A percentile compares a stretch with the other conserved stretches of the same genome.
phyloP scores from a whole-genome alignment of 441 rosid species.

The Adansonia gregorii region DNA sequence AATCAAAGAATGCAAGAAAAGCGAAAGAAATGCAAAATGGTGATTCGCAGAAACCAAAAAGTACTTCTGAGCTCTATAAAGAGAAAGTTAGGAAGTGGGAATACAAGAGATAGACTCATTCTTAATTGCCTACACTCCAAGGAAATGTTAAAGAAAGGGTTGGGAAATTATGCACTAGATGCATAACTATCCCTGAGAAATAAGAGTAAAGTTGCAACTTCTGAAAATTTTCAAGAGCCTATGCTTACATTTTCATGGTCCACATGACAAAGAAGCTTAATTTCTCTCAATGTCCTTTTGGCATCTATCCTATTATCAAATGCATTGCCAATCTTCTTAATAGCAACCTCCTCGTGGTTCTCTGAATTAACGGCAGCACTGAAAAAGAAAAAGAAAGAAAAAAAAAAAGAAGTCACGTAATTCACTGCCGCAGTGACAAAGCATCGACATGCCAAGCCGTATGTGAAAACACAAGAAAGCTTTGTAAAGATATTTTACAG shows the following conservation, averaged over 20 bases:
- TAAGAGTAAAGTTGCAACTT: not conserved
- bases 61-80: not conserved
- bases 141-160: conserved; percentile 1
- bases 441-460: not conserved
- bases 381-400: conserved; percentile 21
- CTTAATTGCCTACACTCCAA: not conserved
- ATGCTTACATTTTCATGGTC: conserved; percentile 60
- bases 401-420: conserved; percentile 20
- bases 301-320: conserved; percentile 59
- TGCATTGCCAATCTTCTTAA: conserved; percentile 62
- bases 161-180: not conserved
- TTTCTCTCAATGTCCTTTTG: conserved; percentile 65
- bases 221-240: not conserved
- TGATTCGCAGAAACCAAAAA: not conserved
- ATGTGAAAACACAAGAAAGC: not conserved
- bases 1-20: not conserved
- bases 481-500: not conserved
- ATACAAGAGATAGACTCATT: not conserved
- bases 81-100: not conserved
- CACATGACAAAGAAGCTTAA: conserved; percentile 73
- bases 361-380: conserved; percentile 76
- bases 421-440: not conserved
- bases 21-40: not conserved
- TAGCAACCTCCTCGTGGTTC: conserved; percentile 61
- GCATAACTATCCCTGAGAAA: not conserved